These are phyloP conservation scores for Vigna nakashimae DNA, from an alignment of 306 rosid species.

Conservation along the genomic window DNA sequence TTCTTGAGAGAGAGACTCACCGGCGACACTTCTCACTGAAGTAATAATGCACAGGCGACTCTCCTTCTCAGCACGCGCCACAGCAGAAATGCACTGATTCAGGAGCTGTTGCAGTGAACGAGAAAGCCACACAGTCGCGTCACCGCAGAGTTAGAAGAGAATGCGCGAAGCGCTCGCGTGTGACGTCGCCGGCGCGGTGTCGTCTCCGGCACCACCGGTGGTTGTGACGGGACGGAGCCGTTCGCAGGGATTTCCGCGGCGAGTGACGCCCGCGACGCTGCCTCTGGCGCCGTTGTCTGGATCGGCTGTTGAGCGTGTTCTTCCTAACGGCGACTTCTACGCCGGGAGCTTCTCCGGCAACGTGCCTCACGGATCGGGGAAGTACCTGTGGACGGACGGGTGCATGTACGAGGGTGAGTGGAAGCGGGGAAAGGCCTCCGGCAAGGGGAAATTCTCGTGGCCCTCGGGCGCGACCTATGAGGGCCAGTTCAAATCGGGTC, in stretches of 20 bases:
- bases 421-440: slow-evolving; percentile 82
- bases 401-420: slow-evolving; percentile 91
- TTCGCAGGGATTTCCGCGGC: slow-evolving; percentile 67
- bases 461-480: slow-evolving; percentile 94
- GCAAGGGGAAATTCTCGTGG: slow-evolving; percentile 85
- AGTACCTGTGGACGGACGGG: slow-evolving; percentile 91
- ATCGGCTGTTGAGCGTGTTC: slow-evolving; percentile 57
- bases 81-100: slow-evolving; percentile 47
- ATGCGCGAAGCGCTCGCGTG: slow-evolving; percentile 73
- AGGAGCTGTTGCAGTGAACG: neutral
- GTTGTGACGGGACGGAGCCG: slow-evolving; percentile 58
- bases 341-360: slow-evolving; percentile 79
- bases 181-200: slow-evolving; percentile 49
- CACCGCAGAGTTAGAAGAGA: slow-evolving; percentile 21
- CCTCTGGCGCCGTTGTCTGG: slow-evolving; percentile 33
- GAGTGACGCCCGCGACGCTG: slow-evolving; percentile 74
- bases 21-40: slow-evolving; percentile 39
- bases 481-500: slow-evolving; percentile 84
- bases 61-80: neutral
- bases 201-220: slow-evolving; percentile 45
- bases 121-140: neutral
- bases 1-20: slow-evolving; percentile 37
- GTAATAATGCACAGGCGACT: neutral
- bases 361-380: slow-evolving; percentile 92
- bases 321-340: slow-evolving; percentile 95